Base-by-base conservation (phyloP, 345 rosid species). In the Lepidium africanum region DNA sequence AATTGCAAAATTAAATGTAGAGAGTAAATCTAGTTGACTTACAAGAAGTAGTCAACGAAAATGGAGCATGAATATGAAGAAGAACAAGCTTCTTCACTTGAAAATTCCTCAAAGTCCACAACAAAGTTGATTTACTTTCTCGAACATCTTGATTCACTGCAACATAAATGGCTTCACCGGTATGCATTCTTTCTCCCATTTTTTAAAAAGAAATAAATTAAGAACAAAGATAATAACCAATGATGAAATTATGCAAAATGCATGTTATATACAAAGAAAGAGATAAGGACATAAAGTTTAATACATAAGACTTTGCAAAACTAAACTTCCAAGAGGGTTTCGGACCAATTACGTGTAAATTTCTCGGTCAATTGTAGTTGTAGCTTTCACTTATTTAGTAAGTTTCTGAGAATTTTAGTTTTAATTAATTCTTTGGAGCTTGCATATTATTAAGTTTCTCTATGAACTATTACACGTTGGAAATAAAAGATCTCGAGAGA, bases 61-160 rank as follows among this genome's bases (percentile, higher is more conserved):
- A 42, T 10, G 77, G 81, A 73, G 52, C 68, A 77, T 79, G 83
- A 66, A 79, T 80, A 63, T 79, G 85, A 72, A 82, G 85, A 72
- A 82, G 73, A 46, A 71, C 59, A 33, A 87, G 21, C 30, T 58
- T 78, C 19, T 63, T 73, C 27, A 53, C 61, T 38, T 19, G 76
- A 49, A 87, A 78, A 62, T 54, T 65, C 37, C 50, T 57, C 50
- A 85, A 14, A 13, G 85, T 73, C 93, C 90, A 83, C 33, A 56
- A 48, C 67, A 87, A 55, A 80, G 79, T 82, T 73, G 6, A 39
- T 74, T 74, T 73, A 67, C 81, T 82, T 62, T 81, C 81, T 71
- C 57, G 70, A 36, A 81, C 70, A 37, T 73, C 76, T 55, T 66
- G 77, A 46, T 79, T 86, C 49, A 87, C 87, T n/a, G 90, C 90